Evolutionary conservation across 345 rosid genomes (phyloP).

Genomic region (Hypericum perforatum): DNA sequence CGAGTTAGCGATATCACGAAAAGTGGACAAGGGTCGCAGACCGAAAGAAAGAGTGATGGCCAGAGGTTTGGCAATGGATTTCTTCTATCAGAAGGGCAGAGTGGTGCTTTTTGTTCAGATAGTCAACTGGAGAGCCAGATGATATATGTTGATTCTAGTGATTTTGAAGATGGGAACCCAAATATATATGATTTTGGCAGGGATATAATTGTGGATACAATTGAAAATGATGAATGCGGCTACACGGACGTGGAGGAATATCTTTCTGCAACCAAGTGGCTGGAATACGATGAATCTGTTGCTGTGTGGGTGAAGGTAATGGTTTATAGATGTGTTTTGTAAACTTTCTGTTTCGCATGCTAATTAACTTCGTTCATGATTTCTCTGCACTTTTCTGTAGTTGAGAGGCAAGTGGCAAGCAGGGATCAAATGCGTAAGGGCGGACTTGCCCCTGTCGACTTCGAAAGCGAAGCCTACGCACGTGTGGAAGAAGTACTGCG

Average conservation of each 20-base stretch:
- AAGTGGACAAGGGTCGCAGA: conserved; percentile 25
- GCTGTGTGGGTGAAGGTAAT: conserved; percentile 97
- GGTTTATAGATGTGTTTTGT: conserved; percentile 2
- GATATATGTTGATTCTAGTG: conserved; percentile 37
- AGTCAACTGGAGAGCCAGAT: conserved; percentile 34
- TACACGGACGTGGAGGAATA: conserved; percentile 43
- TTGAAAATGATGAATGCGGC: conserved; percentile 41
- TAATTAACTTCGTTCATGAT: conserved; percentile 5
- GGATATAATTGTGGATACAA: conserved; percentile 32
- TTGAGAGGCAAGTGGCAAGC: conserved; percentile 99
- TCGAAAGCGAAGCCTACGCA: conserved; percentile 92
- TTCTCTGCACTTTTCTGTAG: conserved; percentile 26
- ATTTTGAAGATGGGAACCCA: conserved; percentile 38
- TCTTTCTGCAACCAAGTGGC: conserved; percentile 61
- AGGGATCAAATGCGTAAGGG: conserved; percentile 86
- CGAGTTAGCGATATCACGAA: conserved; percentile 25
- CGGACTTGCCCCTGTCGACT: conserved; percentile 87
- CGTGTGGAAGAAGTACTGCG: conserved; percentile 82
- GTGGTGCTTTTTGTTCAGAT: conserved; percentile 36
- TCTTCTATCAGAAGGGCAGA: conserved; percentile 26
- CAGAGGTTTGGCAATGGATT: conserved; percentile 26
- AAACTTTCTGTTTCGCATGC: not conserved
- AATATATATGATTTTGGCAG: conserved; percentile 27
- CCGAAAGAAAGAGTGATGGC: conserved; percentile 23
- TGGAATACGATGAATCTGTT: conserved; percentile 70